These are phyloP conservation scores for Phytophthora cryptogea DNA, from an alignment of 352 stramenopile genomes.

Conservation along the genomic window DNA sequence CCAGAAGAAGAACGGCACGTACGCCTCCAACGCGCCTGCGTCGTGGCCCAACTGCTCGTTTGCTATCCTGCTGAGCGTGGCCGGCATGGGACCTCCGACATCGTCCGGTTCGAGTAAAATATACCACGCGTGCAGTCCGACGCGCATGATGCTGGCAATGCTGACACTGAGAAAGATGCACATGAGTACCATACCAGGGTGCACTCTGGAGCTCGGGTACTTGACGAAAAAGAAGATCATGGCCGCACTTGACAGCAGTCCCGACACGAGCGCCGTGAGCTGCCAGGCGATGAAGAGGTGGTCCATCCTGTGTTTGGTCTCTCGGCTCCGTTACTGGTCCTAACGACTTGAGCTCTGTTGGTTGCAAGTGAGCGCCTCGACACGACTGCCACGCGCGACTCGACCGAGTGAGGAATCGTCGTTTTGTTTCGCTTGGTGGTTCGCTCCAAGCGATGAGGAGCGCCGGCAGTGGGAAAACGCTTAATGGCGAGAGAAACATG, in stretches of 20 bases:
- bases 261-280: slow-evolving; percentile 63
- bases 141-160: slow-evolving; percentile 68
- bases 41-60: slow-evolving; percentile 53
- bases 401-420: slow-evolving; percentile 7
- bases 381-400: slow-evolving; percentile 23
- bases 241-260: slow-evolving; percentile 47
- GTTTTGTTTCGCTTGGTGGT: slow-evolving; percentile 14
- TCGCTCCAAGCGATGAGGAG: slow-evolving; percentile 23
- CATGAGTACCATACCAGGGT: slow-evolving; percentile 76
- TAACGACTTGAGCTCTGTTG: slow-evolving; percentile 12
- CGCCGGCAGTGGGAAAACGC: slow-evolving; percentile 27
- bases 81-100: slow-evolving; percentile 25
- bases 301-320: slow-evolving; percentile 33
- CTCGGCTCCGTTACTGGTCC: slow-evolving; percentile 10
- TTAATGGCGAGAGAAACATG: slow-evolving; percentile 33
- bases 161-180: slow-evolving; percentile 77
- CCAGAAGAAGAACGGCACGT: slow-evolving; percentile 85
- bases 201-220: slow-evolving; percentile 58
- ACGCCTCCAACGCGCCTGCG: slow-evolving; percentile 38
- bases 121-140: slow-evolving; percentile 65
- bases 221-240: slow-evolving; percentile 81
- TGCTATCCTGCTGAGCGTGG: slow-evolving; percentile 66
- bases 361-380: slow-evolving; percentile 16
- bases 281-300: slow-evolving; percentile 77
- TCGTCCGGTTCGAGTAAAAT: slow-evolving; percentile 21